Conservation (phyloP, 2,329 filamentous ascomycete species). For the Phialophora macrospora region DNA sequence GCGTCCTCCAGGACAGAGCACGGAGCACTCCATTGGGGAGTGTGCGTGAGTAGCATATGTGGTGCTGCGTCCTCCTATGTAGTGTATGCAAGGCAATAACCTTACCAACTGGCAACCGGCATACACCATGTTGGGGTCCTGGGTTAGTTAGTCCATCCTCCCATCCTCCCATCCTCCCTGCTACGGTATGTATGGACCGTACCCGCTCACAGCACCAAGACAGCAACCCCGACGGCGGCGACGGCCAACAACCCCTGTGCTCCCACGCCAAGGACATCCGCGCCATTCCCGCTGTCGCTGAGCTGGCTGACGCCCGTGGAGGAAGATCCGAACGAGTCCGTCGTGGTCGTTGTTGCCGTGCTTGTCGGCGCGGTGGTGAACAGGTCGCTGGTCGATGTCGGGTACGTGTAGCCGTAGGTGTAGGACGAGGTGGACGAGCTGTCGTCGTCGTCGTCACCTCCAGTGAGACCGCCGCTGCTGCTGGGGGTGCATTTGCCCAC, state of each 20-base stretch:
- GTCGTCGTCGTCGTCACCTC: neutral
- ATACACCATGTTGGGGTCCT: neutral
- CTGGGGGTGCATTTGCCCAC: slow-evolving; percentile 24
- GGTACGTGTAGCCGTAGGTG: neutral
- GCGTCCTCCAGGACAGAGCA: too few relatives aligned
- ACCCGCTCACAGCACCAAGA: neutral
- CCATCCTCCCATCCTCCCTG: too few relatives aligned
- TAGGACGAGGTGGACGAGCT: neutral
- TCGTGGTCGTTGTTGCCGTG: neutral
- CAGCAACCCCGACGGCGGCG: neutral
- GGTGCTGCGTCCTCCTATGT: too few relatives aligned
- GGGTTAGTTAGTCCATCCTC: too few relatives aligned
- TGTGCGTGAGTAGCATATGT: too few relatives aligned
- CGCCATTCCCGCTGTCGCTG: neutral
- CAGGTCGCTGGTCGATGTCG: neutral
- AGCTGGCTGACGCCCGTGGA: slow-evolving; percentile 3
- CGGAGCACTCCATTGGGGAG: too few relatives aligned
- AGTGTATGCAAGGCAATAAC: too few relatives aligned
- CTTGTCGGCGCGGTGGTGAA: neutral
- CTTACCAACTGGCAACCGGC: too few relatives aligned
- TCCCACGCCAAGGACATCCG: neutral
- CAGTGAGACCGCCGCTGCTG: neutral
- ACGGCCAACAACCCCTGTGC: neutral
- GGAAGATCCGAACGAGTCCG: neutral
- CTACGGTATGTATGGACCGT: too few relatives aligned